These are phyloP conservation scores for Daldinia sp. DNA, from an alignment of 2,329 filamentous ascomycete species.

Conservation along the genomic window DNA sequence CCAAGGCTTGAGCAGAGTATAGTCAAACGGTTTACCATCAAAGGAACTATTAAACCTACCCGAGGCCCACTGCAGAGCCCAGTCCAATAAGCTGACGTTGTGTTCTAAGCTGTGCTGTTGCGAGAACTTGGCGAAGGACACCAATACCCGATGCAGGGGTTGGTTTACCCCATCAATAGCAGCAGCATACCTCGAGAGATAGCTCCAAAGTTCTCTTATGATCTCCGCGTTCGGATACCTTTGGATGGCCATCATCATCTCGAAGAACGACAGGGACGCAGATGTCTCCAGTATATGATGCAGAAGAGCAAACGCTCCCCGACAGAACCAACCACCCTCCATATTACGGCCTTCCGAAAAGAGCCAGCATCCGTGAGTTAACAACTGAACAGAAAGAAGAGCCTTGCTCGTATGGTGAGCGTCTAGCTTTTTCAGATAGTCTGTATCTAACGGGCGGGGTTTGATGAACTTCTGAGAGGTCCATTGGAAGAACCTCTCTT, in stretches of 20 bases:
- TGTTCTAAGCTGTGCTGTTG: slow-evolving; percentile 41
- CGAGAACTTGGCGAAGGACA: slow-evolving; percentile 42
- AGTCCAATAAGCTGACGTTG: slow-evolving; percentile 44
- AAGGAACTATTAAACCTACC: slow-evolving; percentile 44
- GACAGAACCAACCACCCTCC: slow-evolving; percentile 45
- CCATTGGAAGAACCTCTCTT: slow-evolving; percentile 48
- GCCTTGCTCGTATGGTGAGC: slow-evolving; percentile 45
- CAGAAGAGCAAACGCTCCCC: slow-evolving; percentile 43
- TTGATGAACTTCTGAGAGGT: slow-evolving; percentile 42
- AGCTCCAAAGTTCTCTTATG: slow-evolving; percentile 46
- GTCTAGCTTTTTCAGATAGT: slow-evolving; percentile 45
- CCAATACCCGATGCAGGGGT: slow-evolving; percentile 41
- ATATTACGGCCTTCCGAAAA: slow-evolving; percentile 44
- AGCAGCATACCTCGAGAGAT: slow-evolving; percentile 43
- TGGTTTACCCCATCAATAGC: slow-evolving; percentile 41
- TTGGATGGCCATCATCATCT: slow-evolving; percentile 41
- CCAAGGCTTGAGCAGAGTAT: slow-evolving; percentile 48
- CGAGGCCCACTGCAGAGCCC: slow-evolving; percentile 45
- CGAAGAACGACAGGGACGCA: slow-evolving; percentile 45
- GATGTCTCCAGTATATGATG: slow-evolving; percentile 45
- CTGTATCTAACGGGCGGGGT: slow-evolving; percentile 39
- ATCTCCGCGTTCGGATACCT: slow-evolving; percentile 44
- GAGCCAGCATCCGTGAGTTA: slow-evolving; percentile 48
- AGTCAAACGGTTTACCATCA: slow-evolving; percentile 48
- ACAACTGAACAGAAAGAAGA: slow-evolving; percentile 44